Base-by-base conservation (phyloP, 345 rosid genomes). In the Limnanthes douglasii region DNA sequence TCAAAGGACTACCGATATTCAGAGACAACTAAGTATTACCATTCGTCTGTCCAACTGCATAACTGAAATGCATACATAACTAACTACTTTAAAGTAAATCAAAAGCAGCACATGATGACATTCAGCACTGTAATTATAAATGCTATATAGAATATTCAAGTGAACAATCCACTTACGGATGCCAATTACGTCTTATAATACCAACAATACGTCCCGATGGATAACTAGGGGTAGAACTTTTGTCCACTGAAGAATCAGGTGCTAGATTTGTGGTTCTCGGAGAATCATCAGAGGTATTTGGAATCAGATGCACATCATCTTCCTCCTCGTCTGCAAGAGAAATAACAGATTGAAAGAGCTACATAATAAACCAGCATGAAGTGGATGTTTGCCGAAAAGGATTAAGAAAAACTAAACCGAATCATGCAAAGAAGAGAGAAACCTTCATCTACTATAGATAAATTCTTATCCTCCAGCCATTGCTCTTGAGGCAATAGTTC, bases 181-280 rank as follows among this genome's bases (percentile, higher is more conserved):
- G 92, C 98, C 98, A 84, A 41, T 90, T 90, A 45, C 96, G 66
- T 67, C 81, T 84, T 63, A 90, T 90, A 47, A 90, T 62, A 47
- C 96, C 98, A 43, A 84, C 75, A 50, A 90, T 79, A 37, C 45
- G 70, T 31, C 96, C 98, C 37, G 85, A 75, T 43, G 94, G 96
- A 20, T 67, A 88, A 52, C 48, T 50, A 15, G 69, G 54, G 52
- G 34, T 37, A 18, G 66, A 34, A 47, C 45, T 69, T 37, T 53
- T 45, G 21, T 60, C 68, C 28, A 31, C 48, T 14, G 54, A 49
- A 37, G 75, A 51, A 56, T 52, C 57, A 27, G 60, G 60, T 34
- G 35, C 57, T 17, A 60, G 42, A 59, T 62, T 62, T 35, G 86
- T 47, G 32, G 68, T 65, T 58, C 94, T 69, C 37, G 98, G 93